Conservation (phyloP, 1,139 yeast species). For the Yamadazyma trypodendri region DNA sequence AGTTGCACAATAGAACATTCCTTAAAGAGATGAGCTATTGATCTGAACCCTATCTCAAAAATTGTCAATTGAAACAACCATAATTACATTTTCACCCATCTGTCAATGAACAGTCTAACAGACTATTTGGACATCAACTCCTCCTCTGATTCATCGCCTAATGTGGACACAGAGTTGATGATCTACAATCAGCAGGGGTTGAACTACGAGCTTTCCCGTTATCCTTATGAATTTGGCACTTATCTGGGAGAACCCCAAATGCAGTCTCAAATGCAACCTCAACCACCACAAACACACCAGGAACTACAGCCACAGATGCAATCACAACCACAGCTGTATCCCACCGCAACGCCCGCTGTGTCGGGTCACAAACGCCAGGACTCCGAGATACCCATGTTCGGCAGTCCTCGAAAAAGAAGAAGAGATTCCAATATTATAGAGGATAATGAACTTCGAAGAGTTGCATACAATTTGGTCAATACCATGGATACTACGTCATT, state of each 20-base stretch:
- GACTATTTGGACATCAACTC: constrained; percentile 9
- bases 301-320: not conserved
- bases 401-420: constrained; percentile 9
- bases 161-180: constrained; percentile 10
- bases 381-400: constrained; percentile 10
- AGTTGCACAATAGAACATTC: constrained; percentile 3
- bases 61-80: no score
- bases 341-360: not conserved
- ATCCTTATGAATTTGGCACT: not conserved
- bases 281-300: not conserved
- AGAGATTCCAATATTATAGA: constrained; percentile 8
- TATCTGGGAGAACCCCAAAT: no score
- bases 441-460: constrained; percentile 10
- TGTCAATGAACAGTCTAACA: constrained; percentile 2
- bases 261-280: no score
- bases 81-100: not conserved
- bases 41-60: constrained; percentile 1
- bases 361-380: constrained; percentile 8
- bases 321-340: not conserved
- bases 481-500: not conserved
- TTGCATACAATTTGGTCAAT: constrained; percentile 9
- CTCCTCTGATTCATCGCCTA: constrained; percentile 6
- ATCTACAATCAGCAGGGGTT: constrained; percentile 10
- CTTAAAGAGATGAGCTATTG: not conserved
- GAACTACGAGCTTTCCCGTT: constrained; percentile 7